Percentiles rank a stretch among this genome's conserved stretches.
Evolutionary conservation across 805 yeast genomes (phyloP).

Genomic region (Barnettozyma botsteinii): DNA sequence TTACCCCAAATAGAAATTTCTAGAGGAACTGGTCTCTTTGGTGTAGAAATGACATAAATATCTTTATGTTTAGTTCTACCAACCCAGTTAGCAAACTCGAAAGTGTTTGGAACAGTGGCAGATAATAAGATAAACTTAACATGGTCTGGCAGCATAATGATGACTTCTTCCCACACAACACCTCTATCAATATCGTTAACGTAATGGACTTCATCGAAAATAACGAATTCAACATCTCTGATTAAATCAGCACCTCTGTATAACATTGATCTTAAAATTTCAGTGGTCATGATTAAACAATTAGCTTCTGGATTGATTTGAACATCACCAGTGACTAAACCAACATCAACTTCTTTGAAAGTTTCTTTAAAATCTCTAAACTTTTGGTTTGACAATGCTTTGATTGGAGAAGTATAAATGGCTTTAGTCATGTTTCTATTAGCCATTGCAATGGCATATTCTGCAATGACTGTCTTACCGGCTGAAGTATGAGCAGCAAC

Average conservation of each 20-base stretch:
- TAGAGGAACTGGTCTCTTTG: constrained; percentile 93
- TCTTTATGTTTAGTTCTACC: constrained; percentile 96
- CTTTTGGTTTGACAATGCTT: constrained; percentile 85
- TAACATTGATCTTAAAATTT: constrained; percentile 89
- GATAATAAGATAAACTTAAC: constrained; percentile 86
- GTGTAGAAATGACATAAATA: constrained; percentile 92
- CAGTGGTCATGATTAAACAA: constrained; percentile 96
- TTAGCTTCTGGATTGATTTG: constrained; percentile 96
- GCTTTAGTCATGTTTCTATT: constrained; percentile 93
- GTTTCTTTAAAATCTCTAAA: constrained; percentile 80
- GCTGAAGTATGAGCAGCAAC: constrained; percentile 99
- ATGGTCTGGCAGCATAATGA: constrained; percentile 95
- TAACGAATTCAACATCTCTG: constrained; percentile 95
- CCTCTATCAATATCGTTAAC: constrained; percentile 97
- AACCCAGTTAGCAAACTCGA: constrained; percentile 97
- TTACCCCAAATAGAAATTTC: constrained; percentile 86
- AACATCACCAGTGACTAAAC: constrained; percentile 95
- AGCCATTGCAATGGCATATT: constrained; percentile 97
- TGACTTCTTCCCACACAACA: constrained; percentile 99
- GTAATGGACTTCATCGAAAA: constrained; percentile 96
- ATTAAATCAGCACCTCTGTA: constrained; percentile 95
- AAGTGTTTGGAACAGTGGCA: constrained; percentile 98
- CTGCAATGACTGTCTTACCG: constrained; percentile 97
- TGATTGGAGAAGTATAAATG: constrained; percentile 92
- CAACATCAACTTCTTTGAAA: constrained; percentile 80